phyloP scores from a whole-genome alignment of 768 basidiomycete genomes.

The Candolleomyces aberdarensis region DNA sequence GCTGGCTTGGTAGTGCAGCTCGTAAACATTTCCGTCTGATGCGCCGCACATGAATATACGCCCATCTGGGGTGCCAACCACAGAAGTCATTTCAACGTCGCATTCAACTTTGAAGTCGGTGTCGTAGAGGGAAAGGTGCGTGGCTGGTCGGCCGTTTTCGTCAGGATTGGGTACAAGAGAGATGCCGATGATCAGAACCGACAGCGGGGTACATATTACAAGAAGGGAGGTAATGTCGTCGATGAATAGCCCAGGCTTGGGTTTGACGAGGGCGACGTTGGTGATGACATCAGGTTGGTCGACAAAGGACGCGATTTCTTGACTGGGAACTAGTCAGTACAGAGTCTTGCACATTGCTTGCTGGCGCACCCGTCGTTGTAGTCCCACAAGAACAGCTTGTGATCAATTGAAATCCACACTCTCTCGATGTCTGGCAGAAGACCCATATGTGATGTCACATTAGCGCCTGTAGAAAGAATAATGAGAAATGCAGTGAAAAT shows the following conservation, averaged over 20 bases:
- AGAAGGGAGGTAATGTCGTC: constrained; percentile 89
- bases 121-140: constrained; percentile 85
- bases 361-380: constrained; percentile 82
- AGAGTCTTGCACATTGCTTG: neutral
- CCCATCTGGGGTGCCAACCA: constrained; percentile 75
- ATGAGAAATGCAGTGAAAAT: constrained; percentile 9
- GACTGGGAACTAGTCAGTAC: constrained; percentile 38
- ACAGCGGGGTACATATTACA: constrained; percentile 85
- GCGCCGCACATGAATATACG: constrained; percentile 89
- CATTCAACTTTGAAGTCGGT: constrained; percentile 80
- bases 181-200: constrained; percentile 82
- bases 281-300: constrained; percentile 90
- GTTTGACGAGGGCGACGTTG: constrained; percentile 83
- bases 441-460: constrained; percentile 81
- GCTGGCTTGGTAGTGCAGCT: constrained; percentile 85
- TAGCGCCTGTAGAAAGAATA: constrained; percentile 44
- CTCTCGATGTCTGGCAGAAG: constrained; percentile 90
- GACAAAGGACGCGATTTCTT: constrained; percentile 87
- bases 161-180: constrained; percentile 48
- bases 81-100: constrained; percentile 83
- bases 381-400: constrained; percentile 95
- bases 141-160: constrained; percentile 41
- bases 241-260: constrained; percentile 84
- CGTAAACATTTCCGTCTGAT: constrained; percentile 87
- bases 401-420: constrained; percentile 94